These are phyloP conservation scores for Malus hybrid DNA, from an alignment of 331 rosid genomes.

Conservation along the genomic window DNA sequence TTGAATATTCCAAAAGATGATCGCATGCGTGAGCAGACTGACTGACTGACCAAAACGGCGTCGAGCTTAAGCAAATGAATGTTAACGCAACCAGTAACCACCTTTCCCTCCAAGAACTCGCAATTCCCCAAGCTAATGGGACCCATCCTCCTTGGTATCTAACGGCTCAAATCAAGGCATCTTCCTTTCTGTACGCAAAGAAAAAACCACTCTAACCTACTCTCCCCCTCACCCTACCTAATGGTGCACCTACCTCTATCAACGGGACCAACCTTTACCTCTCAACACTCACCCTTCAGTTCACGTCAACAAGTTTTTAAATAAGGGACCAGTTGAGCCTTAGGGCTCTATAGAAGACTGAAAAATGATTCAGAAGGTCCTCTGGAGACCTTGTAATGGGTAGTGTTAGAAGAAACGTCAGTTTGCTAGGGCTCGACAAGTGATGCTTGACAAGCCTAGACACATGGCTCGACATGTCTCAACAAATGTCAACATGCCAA, in stretches of 20 bases:
- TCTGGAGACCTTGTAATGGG: too few relatives aligned
- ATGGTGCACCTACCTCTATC: not conserved
- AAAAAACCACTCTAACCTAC: not conserved
- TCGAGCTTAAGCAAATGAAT: slow-evolving; percentile 10
- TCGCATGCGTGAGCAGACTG: not conserved
- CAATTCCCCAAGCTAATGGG: not conserved
- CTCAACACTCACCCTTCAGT: not conserved
- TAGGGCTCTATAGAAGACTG: too few relatives aligned
- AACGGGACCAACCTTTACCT: not conserved
- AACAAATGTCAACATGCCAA: too few relatives aligned
- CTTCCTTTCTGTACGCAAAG: not conserved
- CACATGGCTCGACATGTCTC: not conserved
- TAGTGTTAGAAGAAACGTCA: too few relatives aligned
- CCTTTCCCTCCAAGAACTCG: not conserved
- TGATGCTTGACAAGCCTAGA: too few relatives aligned
- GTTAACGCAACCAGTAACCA: not conserved
- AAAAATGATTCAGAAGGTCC: too few relatives aligned
- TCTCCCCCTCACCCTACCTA: not conserved
- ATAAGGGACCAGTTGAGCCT: too few relatives aligned
- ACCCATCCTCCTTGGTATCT: not conserved
- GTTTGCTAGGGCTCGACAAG: too few relatives aligned
- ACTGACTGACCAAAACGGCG: slow-evolving; percentile 7
- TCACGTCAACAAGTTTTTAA: not conserved
- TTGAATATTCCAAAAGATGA: not conserved
- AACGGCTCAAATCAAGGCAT: slow-evolving; percentile 5